Base-by-base conservation (phyloP, 768 basidiomycete genomes). In the Botryobasidium botryosum region DNA sequence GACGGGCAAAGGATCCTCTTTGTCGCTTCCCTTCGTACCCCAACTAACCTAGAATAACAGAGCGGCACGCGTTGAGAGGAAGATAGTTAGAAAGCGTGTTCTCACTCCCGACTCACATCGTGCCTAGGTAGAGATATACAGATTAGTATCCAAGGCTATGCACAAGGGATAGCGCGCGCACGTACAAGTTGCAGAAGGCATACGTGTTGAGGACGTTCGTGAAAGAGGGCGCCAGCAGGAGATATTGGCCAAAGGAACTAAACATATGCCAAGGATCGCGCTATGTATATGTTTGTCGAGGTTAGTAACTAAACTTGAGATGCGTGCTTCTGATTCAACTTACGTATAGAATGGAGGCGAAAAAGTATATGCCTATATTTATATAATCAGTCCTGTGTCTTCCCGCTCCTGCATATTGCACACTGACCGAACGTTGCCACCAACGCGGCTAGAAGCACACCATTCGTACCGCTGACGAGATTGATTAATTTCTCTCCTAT, bases 251-350 rank as follows among this genome's bases (percentile, higher is more conserved):
- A 70, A 94, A 88, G 53, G 85, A 88, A 21, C 85, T 84, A 62
- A 91, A 78, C 77, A 97, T 81, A 62, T 96, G 91, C 91, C 91
- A 96, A 4, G 91, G 91, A 62, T 96, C 91, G 50, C 85, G 77
- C 82, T 88, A 49, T 25, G 40, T n/a, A 35, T 3, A 35, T 43
- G 27, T n/a, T n/a, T n/a, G n/a, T n/a, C n/a, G n/a, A n/a, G n/a
- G 21, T 57, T 43, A 47, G 38, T 13, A 18, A 44, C 45, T 49
- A 15, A 21, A 28, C 6, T 27, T 18, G 2, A n/a, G 10, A 23
- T 44, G 13, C n/a, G 46, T 32, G n/a, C 7, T 4, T 39, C 5
- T 23, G 44, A 33, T 32, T 18, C 12, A 12, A 67, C 83, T 65
- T 50, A 86, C 83, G 54, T 85, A 91, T 55, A 88, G 74, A 62